These are phyloP conservation scores for Artemisia argyi DNA, from an alignment of 129 eudicot genomes.

Conservation along the genomic window DNA sequence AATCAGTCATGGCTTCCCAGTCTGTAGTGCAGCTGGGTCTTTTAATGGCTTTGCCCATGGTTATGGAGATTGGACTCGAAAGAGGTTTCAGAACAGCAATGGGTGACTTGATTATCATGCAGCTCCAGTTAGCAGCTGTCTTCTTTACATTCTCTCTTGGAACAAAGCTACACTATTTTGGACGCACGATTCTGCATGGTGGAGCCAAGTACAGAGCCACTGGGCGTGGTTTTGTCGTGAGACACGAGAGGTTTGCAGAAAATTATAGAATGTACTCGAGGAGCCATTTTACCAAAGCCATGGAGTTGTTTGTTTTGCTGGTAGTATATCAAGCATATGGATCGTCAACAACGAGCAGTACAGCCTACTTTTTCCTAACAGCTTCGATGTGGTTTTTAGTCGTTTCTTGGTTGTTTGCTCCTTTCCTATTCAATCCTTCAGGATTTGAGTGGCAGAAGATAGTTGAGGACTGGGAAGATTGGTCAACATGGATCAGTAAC, in stretches of 20 bases:
- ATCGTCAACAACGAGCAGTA: conserved; percentile 34
- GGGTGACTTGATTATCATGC: conserved; percentile 85
- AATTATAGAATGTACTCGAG: conserved; percentile 97
- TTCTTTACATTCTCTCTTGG: conserved; percentile 97
- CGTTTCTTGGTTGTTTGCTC: conserved; percentile 90
- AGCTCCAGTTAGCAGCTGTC: conserved; percentile 87
- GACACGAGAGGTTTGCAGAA: conserved; percentile 97
- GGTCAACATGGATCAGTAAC: conserved; percentile 92
- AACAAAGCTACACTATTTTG: conserved; percentile 87
- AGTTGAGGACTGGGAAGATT: conserved; percentile 94
- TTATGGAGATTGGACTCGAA: conserved; percentile 95
- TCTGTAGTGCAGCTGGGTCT: conserved; percentile 87
- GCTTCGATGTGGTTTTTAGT: conserved; percentile 93
- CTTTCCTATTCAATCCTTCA: conserved; percentile 91
- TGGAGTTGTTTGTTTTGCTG: conserved; percentile 74
- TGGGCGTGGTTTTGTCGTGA: conserved; percentile 96
- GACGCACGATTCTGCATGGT: conserved; percentile 90
- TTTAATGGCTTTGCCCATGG: conserved; percentile 89
- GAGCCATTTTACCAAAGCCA: conserved; percentile 92
- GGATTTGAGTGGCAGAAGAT: conserved; percentile 99
- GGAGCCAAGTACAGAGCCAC: conserved; percentile 99
- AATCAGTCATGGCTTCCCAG: conserved; percentile 87
- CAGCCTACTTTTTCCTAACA: conserved; percentile 47
- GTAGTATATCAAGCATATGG: conserved; percentile 66
- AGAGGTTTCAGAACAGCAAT: conserved; percentile 89